Evolutionary conservation across 345 rosid genomes (phyloP).

Genomic region (Salix dunnii): DNA sequence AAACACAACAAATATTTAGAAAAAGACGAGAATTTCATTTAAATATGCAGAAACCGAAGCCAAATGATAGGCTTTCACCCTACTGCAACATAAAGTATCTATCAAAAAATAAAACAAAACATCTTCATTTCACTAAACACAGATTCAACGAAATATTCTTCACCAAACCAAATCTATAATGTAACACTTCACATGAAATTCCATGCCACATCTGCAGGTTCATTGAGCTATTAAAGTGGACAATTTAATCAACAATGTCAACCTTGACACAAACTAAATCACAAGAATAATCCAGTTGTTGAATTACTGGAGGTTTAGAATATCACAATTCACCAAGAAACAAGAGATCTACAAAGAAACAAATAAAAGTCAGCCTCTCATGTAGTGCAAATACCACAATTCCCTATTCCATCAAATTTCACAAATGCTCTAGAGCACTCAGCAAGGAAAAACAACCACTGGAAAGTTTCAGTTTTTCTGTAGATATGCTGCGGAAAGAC

Average conservation of each 20-base stretch:
- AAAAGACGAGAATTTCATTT: background rate
- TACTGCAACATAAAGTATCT: background rate
- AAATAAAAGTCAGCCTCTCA: background rate
- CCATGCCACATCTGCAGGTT: background rate
- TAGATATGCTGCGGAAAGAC: too few species aligned
- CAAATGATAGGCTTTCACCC: background rate
- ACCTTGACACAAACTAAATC: background rate
- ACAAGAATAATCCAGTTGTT: background rate
- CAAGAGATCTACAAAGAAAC: background rate
- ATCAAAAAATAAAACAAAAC: background rate
- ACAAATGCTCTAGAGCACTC: background rate
- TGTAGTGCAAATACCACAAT: background rate
- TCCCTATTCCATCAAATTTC: background rate
- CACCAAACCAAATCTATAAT: background rate
- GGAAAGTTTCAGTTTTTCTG: too few species aligned
- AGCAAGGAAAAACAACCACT: background rate
- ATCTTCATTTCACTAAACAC: background rate
- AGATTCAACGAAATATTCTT: background rate
- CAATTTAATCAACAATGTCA: background rate
- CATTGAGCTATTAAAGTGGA: background rate
- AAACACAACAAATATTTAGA: background rate
- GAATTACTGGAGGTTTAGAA: background rate
- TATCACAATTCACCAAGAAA: background rate
- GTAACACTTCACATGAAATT: background rate
- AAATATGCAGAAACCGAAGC: background rate